Evolutionary conservation across 176 grass and related monocot genomes (phyloP).

Genomic region (Bromus sterilis): DNA sequence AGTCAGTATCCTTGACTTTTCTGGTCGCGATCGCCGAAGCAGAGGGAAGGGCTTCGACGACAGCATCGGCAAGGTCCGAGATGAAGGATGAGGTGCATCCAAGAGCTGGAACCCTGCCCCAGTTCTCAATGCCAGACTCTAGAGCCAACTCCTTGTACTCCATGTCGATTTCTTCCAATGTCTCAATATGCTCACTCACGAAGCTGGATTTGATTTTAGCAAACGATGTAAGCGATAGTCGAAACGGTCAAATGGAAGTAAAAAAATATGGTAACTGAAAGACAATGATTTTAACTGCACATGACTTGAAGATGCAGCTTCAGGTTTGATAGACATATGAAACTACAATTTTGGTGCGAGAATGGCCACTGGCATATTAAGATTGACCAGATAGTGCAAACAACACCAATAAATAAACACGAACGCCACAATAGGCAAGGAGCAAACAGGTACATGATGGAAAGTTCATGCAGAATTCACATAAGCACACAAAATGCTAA

Average conservation of each 20-base stretch:
- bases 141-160: slow-evolving; percentile 96
- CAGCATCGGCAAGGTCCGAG: slow-evolving; percentile 71
- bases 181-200: slow-evolving; percentile 98
- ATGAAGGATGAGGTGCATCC: slow-evolving; percentile 74
- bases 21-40: slow-evolving; percentile 35
- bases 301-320: neutral
- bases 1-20: neutral
- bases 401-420: neutral
- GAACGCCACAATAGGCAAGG: neutral
- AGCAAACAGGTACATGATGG: neutral
- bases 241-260: neutral
- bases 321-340: neutral
- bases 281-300: neutral
- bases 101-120: slow-evolving; percentile 91
- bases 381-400: neutral
- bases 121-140: slow-evolving; percentile 85
- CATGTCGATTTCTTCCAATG: slow-evolving; percentile 97
- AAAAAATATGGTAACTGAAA: neutral
- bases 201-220: slow-evolving; percentile 36
- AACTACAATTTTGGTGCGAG: neutral
- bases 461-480: neutral
- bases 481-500: neutral
- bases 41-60: slow-evolving; percentile 65
- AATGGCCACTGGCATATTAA: neutral
- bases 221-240: neutral